Percentiles rank a stretch among this genome's conserved stretches.
Conservation (phyloP, 2,329 filamentous ascomycete genomes). For the Paraconiothyrium brasiliense region DNA sequence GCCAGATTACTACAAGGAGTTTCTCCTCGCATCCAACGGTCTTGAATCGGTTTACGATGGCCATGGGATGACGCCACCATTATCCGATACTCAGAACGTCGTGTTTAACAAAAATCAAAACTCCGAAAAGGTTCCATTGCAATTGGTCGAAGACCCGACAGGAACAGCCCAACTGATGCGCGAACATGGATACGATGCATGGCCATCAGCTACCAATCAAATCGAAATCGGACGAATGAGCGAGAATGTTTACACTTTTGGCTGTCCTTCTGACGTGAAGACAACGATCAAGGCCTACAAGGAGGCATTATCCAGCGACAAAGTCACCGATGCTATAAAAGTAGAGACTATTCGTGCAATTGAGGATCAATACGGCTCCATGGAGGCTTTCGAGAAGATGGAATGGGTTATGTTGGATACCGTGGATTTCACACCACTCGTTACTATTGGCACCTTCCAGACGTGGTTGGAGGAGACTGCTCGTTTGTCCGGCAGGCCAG, state of each 20-base stretch:
- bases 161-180: slow-evolving; percentile 14
- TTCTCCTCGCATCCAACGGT: slow-evolving; percentile 12
- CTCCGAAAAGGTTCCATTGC: slow-evolving; percentile 5
- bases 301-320: slow-evolving; percentile 11
- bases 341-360: slow-evolving; percentile 11
- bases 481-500: slow-evolving; percentile 2
- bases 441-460: slow-evolving; percentile 9
- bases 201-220: slow-evolving; percentile 14
- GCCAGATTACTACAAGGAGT: slow-evolving; percentile 14
- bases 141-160: slow-evolving; percentile 12
- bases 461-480: slow-evolving; percentile 11
- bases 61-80: slow-evolving; percentile 5
- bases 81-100: slow-evolving; percentile 13
- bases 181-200: slow-evolving; percentile 9
- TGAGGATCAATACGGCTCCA: slow-evolving; percentile 11
- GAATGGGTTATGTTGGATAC: slow-evolving; percentile 7
- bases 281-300: slow-evolving; percentile 9
- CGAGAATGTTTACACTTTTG: not conserved
- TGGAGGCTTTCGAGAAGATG: slow-evolving; percentile 13
- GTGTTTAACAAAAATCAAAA: not conserved
- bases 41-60: slow-evolving; percentile 13
- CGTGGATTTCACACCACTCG: not conserved
- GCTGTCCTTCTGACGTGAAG: slow-evolving; percentile 9
- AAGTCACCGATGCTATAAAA: slow-evolving; percentile 13
- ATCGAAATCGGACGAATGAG: slow-evolving; percentile 8